Base-by-base conservation (phyloP, 169 alveolate genomes). In the Plasmodium sp. region DNA sequence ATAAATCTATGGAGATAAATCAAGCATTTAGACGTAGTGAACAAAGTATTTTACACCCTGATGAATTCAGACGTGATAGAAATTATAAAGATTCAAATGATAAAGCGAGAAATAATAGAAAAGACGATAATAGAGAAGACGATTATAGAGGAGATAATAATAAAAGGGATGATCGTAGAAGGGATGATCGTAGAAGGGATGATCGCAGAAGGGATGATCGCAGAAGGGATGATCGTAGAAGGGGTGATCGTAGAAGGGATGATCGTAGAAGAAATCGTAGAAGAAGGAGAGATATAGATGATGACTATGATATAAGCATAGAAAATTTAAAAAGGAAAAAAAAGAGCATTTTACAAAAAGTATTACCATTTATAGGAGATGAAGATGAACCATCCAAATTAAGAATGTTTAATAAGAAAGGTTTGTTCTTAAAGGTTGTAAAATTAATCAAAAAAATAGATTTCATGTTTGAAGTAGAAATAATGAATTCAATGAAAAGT, bases 381-480 rank as follows among this genome's bases (percentile, higher is more conserved):
- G 58, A 48, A 12, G 2, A 48, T 10, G 58, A 10, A 7, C 75
- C 27, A 4, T 12, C 5, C 75, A 27, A 5, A 6, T 62, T 10
- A 62, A 62, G 75, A 62, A 79, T 6, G 67, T 5, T 39, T 79
- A 79, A 41, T 41, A 18, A 14, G 16, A 79, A 79, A 79, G n/a
- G 2, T 14, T 41, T 79, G 10, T 79, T 79, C 2, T 36, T 4
- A 36, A 79, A n/a, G 56, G 6, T 39, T 16, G 41, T 41, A n/a
- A 39, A 79, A 4, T 10, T 79, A 16, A 16, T 79, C 27, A 34
- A 79, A 43, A 79, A 18, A 79, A n/a, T 31, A 79, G 84, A 79
- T 79, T 79, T 14, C 45, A 79, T 2, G 54, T 79, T 79, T 79
- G 84, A 79, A 79, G 41, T 79, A 79, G 71, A 79, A 79, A 18